Base-by-base conservation (phyloP, 2,329 filamentous ascomycete species). In the Epichloe uncinata region DNA sequence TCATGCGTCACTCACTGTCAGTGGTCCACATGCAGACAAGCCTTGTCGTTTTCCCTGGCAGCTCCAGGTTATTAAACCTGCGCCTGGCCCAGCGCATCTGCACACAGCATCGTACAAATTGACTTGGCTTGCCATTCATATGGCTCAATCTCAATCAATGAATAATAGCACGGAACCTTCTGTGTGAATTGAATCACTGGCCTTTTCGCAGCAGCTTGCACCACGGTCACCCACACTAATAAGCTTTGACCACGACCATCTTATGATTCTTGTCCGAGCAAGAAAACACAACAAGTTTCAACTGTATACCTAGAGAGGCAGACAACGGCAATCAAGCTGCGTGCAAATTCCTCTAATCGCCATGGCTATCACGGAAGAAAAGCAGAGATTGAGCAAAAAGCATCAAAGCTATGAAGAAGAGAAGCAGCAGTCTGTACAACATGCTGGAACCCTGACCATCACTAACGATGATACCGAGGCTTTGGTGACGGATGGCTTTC, bases 401-500 rank as follows among this genome's bases (percentile, higher is more conserved):
- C 52, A 44, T 26, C 45, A 50, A 37, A 43, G 34, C 22, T 18
- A 33, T 18, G 37, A 48, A 18, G 42, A 22, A n/a, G 44, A 50
- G 36, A 45, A 48, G 30, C 43, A 38, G 37, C 49, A 30, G 26
- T 30, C 36, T 44, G 16, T 56, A 56, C 26, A 42, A 26, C 45
- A 42, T 22, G 30, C 5, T 12, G 26, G 18, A 30, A n/a, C 13
- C 5, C 7, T 43, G 26, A 18, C 8, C 8, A 40, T n/a, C 13
- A 18, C 30, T 2, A 55, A 57, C 38, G 52, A 62, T 18, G 54
- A 55, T n/a, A 57, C 59, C 11, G 63, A 65, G 16, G 59, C 66
- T 15, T 48, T 67, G 22, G 56, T 69, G 8, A 63, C 65, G 15
- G 68, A 72, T 50, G 66, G 65, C 54, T 70, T 69, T 54, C 58